These are phyloP conservation scores for Cytospora chrysosperma DNA, from an alignment of 2,329 filamentous ascomycete genomes.

Conservation along the genomic window DNA sequence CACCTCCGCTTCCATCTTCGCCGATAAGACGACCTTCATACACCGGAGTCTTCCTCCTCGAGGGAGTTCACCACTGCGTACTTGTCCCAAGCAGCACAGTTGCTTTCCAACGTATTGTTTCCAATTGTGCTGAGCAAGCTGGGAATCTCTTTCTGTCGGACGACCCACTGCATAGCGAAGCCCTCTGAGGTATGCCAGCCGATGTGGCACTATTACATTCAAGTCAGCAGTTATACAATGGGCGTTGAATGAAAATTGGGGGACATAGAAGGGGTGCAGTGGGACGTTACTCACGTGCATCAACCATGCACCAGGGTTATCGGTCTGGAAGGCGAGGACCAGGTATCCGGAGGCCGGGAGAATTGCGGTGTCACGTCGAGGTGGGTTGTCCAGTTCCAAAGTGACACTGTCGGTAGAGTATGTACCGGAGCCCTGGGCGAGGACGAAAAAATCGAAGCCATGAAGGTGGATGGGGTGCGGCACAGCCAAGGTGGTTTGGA, in stretches of 20 bases:
- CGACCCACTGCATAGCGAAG: conserved; percentile 53
- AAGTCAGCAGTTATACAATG: too few relatives aligned
- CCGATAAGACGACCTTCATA: background rate
- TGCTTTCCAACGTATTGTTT: conserved; percentile 29
- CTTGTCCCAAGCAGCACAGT: conserved; percentile 32
- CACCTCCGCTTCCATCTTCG: too few relatives aligned
- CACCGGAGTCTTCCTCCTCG: conserved; percentile 33
- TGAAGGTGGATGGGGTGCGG: conserved; percentile 44
- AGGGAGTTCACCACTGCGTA: conserved; percentile 30
- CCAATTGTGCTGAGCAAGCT: conserved; percentile 24
- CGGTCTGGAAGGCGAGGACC: conserved; percentile 47
- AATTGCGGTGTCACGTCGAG: conserved; percentile 48
- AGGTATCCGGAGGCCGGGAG: conserved; percentile 46
- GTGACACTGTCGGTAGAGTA: conserved; percentile 32
- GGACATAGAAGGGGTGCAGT: too few relatives aligned
- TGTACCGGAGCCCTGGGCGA: conserved; percentile 33
- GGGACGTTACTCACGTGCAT: conserved; percentile 30
- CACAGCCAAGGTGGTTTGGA: conserved; percentile 32
- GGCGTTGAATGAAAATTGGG: too few relatives aligned
- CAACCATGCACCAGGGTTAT: conserved; percentile 53
- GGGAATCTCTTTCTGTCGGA: conserved; percentile 34
- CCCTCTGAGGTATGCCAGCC: conserved; percentile 51
- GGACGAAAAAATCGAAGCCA: conserved; percentile 43
- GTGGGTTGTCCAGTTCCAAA: conserved; percentile 43
- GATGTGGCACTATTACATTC: conserved; percentile 38